A percentile compares a stretch with the other conserved stretches of the same genome.
These are phyloP conservation scores for Cyclostephanos invisitatus DNA, from an alignment of 108 stramenopile species.

Conservation along the genomic window DNA sequence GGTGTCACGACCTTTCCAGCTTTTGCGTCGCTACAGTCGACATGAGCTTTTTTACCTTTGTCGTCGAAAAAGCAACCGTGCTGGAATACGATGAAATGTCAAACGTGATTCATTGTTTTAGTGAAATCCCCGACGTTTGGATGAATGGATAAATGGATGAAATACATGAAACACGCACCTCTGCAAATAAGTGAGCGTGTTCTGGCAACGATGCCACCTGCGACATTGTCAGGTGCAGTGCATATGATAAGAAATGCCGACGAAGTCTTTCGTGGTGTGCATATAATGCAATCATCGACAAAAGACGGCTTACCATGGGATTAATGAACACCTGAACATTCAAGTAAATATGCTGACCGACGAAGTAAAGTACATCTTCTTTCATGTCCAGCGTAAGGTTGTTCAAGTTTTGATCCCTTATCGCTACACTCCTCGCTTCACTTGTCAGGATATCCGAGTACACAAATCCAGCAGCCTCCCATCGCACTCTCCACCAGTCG, in stretches of 20 bases:
- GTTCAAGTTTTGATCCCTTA: slow-evolving; percentile 27
- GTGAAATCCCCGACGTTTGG: background rate
- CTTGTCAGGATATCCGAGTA: slow-evolving; percentile 52
- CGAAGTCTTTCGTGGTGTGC: background rate
- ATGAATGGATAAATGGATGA: background rate
- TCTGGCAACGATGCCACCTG: slow-evolving; percentile 55
- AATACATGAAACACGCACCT: slow-evolving; percentile 27
- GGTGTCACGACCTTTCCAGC: slow-evolving; percentile 27
- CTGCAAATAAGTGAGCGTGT: slow-evolving; percentile 64
- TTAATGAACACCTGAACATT: slow-evolving; percentile 56
- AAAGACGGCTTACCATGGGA: slow-evolving; percentile 30
- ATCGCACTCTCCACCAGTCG: slow-evolving; percentile 75
- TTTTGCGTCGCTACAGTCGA: slow-evolving; percentile 25
- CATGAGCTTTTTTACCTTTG: slow-evolving; percentile 20
- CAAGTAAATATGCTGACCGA: slow-evolving; percentile 55
- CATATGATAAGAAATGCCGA: slow-evolving; percentile 15
- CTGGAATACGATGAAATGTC: background rate
- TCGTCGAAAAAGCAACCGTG: slow-evolving; percentile 39
- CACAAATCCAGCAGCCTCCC: slow-evolving; percentile 62
- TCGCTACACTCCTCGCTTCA: slow-evolving; percentile 34
- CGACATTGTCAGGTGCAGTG: slow-evolving; percentile 9
- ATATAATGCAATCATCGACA: background rate
- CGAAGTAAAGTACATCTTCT: slow-evolving; percentile 15
- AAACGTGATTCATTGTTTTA: background rate
- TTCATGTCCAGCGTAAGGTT: slow-evolving; percentile 23